These are phyloP conservation scores for Didymosphaeria variabile DNA, from an alignment of 2,329 filamentous ascomycete species.

Conservation along the genomic window DNA sequence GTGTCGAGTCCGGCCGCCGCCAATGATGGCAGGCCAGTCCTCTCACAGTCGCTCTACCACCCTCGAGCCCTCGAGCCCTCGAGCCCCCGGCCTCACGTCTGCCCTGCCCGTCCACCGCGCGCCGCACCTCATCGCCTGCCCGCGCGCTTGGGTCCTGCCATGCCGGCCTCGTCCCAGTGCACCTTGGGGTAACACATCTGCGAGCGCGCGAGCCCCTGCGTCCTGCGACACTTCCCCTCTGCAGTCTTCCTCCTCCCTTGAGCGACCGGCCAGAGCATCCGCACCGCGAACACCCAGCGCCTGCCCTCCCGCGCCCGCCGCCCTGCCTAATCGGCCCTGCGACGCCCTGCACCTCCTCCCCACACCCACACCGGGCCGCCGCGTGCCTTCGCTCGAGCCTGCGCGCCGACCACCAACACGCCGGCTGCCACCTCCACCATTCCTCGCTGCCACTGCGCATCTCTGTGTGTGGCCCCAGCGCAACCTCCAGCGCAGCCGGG, in stretches of 20 bases:
- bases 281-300: no score
- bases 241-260: not conserved
- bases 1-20: not conserved
- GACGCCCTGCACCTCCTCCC: not conserved
- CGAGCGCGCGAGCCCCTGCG: conserved; percentile 2
- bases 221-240: not conserved
- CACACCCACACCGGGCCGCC: not conserved
- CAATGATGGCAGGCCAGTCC: not conserved
- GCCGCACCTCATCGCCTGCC: not conserved
- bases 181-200: not conserved
- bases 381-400: not conserved
- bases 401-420: not conserved
- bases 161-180: no score
- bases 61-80: not conserved
- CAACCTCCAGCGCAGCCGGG: not conserved
- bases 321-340: not conserved
- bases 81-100: not conserved
- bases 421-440: not conserved
- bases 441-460: conserved; percentile 23
- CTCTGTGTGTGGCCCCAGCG: conserved; percentile 20
- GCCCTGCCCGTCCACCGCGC: not conserved
- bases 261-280: no score
- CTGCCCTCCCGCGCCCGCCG: not conserved
- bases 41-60: not conserved
- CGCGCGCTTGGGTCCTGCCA: not conserved